A percentile compares a stretch with the other conserved stretches of the same genome.
These are phyloP conservation scores for Omphalea diandra DNA, from an alignment of 441 rosid genomes.

Conservation along the genomic window DNA sequence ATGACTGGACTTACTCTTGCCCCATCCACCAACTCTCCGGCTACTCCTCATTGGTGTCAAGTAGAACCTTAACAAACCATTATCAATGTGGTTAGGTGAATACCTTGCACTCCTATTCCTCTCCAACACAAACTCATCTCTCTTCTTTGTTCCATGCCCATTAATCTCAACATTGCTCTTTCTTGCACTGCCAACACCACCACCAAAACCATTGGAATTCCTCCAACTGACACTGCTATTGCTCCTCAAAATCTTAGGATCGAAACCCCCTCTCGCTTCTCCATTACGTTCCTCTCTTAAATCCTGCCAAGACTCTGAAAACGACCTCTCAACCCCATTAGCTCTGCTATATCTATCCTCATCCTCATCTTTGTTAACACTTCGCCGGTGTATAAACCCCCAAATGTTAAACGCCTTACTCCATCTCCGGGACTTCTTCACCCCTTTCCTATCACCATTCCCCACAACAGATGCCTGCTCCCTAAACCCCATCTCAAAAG, in stretches of 20 bases:
- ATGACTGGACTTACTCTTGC: conserved; percentile 63
- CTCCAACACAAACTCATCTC: conserved; percentile 72
- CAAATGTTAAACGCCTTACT: conserved; percentile 85
- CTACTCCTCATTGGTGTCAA: conserved; percentile 73
- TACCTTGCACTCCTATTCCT: conserved; percentile 85
- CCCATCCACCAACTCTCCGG: conserved; percentile 67
- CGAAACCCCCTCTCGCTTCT: conserved; percentile 56
- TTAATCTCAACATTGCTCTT: conserved; percentile 50
- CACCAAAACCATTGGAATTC: conserved; percentile 58
- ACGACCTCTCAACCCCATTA: conserved; percentile 85
- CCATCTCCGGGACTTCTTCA: conserved; percentile 86
- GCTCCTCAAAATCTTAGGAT: conserved; percentile 83
- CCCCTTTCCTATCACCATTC: conserved; percentile 62
- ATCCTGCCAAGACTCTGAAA: conserved; percentile 94
- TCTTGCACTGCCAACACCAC: conserved; percentile 31
- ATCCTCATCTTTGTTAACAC: conserved; percentile 80
- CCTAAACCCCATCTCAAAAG: conserved; percentile 53
- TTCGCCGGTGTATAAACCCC: conserved; percentile 77
- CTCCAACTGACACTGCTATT: conserved; percentile 98
- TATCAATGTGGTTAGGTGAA: conserved; percentile 74
- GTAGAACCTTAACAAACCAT: conserved; percentile 84
- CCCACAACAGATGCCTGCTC: conserved; percentile 53
- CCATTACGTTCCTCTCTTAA: conserved; percentile 58
- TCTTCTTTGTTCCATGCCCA: conserved; percentile 56
- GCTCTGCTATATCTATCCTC: conserved; percentile 72